A percentile compares a stretch with the other conserved stretches of the same genome.
Conservation (phyloP, 495 filamentous ascomycete species). For the Rostrohypoxylon terebratum region DNA sequence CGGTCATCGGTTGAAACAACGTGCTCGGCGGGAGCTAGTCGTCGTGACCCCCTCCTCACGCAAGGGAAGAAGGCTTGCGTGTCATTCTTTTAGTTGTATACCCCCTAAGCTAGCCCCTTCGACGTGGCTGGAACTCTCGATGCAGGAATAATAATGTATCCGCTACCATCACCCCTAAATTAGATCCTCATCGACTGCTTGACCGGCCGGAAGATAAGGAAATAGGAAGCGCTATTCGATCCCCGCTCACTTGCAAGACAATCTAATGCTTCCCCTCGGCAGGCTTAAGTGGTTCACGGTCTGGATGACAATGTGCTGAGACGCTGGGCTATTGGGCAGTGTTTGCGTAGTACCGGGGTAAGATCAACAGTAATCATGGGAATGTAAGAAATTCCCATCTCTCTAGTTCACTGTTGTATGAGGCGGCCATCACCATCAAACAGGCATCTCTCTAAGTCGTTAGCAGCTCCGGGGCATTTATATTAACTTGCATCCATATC, state of each 20-base stretch:
- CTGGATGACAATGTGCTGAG: slow-evolving; percentile 32
- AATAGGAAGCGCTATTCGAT: slow-evolving; percentile 36
- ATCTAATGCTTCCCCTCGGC: slow-evolving; percentile 28
- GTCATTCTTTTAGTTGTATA: slow-evolving; percentile 22
- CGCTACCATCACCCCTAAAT: slow-evolving; percentile 16
- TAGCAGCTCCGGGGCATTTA: slow-evolving; percentile 37
- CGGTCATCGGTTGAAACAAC: slow-evolving; percentile 25
- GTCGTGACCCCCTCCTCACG: slow-evolving; percentile 33
- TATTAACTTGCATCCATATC: slow-evolving; percentile 35
- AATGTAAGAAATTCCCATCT: slow-evolving; percentile 39
- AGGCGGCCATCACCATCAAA: slow-evolving; percentile 31
- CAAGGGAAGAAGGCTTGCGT: slow-evolving; percentile 34
- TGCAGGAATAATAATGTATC: slow-evolving; percentile 24
- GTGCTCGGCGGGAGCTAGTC: slow-evolving; percentile 13
- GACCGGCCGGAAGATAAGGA: slow-evolving; percentile 44
- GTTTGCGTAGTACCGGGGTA: slow-evolving; percentile 16
- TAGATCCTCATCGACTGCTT: slow-evolving; percentile 28
- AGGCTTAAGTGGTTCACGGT: slow-evolving; percentile 26
- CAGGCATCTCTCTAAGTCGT: slow-evolving; percentile 29
- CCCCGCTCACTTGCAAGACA: slow-evolving; percentile 28
- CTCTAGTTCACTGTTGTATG: slow-evolving; percentile 40
- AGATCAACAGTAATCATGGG: slow-evolving; percentile 37
- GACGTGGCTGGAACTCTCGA: slow-evolving; percentile 18
- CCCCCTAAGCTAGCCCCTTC: slow-evolving; percentile 7
- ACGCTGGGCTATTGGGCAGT: slow-evolving; percentile 33